Conservation (phyloP, 2,329 filamentous ascomycete species). For the Colletotrichum melonis region DNA sequence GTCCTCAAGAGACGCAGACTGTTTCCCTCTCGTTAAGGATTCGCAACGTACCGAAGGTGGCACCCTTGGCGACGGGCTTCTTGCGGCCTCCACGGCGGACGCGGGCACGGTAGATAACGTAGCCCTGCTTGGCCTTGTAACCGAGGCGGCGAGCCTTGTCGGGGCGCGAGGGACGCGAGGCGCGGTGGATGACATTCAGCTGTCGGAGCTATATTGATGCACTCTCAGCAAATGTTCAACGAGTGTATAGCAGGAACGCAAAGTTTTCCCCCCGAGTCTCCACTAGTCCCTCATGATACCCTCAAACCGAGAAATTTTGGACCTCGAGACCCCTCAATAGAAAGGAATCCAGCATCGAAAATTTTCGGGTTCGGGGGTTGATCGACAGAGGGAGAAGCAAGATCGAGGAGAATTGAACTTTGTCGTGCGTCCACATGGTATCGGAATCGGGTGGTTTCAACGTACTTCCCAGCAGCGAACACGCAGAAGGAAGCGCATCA, state of each 20-base stretch:
- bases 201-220: slow-evolving; percentile 99
- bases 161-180: slow-evolving; percentile 95
- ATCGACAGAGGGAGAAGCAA: slow-evolving; percentile 20
- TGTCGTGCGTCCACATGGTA: slow-evolving; percentile 47
- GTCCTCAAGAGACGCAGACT: not conserved
- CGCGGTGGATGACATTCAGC: slow-evolving; percentile 99
- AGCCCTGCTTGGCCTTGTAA: slow-evolving; percentile 99
- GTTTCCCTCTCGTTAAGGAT: not conserved
- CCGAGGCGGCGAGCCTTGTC: slow-evolving; percentile 99
- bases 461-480: slow-evolving; percentile 99
- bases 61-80: slow-evolving; percentile 95
- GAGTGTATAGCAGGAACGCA: slow-evolving; percentile 89
- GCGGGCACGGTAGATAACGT: slow-evolving; percentile 99
- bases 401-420: slow-evolving; percentile 24
- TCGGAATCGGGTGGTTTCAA: slow-evolving; percentile 57
- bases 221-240: slow-evolving; percentile 99
- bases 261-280: slow-evolving; percentile 42
- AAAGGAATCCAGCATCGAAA: not conserved
- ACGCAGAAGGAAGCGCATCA: slow-evolving; percentile 99
- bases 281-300: not conserved
- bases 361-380: slow-evolving; percentile 25
- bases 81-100: slow-evolving; percentile 99
- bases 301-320: slow-evolving; percentile 6
- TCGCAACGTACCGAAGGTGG: slow-evolving; percentile 88
- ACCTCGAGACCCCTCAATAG: slow-evolving; percentile 1